Conservation (phyloP, 768 basidiomycete species). For the Agrocybe pediades region DNA sequence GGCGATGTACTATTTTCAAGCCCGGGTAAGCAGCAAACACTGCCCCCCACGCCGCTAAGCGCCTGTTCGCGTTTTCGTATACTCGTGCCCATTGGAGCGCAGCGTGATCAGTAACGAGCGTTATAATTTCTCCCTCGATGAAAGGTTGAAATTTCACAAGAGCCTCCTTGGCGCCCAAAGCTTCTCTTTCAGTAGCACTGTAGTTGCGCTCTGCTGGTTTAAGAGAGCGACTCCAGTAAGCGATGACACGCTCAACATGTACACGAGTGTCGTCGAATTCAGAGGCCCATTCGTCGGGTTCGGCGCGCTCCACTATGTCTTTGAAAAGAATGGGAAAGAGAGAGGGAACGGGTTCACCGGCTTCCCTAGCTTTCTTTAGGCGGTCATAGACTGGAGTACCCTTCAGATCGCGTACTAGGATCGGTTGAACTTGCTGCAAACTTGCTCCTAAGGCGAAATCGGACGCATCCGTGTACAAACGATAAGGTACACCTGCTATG, state of each 20-base stretch:
- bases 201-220: no score
- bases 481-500: constrained; percentile 22
- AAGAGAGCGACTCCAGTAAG: constrained; percentile 23
- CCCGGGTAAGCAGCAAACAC: constrained; percentile 36
- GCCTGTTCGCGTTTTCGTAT: constrained; percentile 37
- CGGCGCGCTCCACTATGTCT: constrained; percentile 19
- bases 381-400: constrained; percentile 28
- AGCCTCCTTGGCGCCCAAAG: no score
- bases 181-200: no score
- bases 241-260: constrained; percentile 21
- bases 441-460: constrained; percentile 29
- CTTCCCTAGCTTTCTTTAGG: constrained; percentile 21
- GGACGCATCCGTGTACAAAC: constrained; percentile 36
- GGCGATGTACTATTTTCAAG: constrained; percentile 37
- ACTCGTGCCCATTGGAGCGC: constrained; percentile 38
- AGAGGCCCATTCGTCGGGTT: constrained; percentile 18
- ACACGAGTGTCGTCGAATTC: constrained; percentile 32
- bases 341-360: constrained; percentile 20
- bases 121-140: constrained; percentile 34
- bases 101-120: constrained; percentile 31
- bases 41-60: constrained; percentile 36
- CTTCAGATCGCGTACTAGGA: constrained; percentile 24
- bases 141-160: constrained; percentile 36
- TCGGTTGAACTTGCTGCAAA: constrained; percentile 35
- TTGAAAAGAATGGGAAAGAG: constrained; percentile 20